Conservation (phyloP, 768 basidiomycete genomes). For the Tylopilus rubrobrunneus region DNA sequence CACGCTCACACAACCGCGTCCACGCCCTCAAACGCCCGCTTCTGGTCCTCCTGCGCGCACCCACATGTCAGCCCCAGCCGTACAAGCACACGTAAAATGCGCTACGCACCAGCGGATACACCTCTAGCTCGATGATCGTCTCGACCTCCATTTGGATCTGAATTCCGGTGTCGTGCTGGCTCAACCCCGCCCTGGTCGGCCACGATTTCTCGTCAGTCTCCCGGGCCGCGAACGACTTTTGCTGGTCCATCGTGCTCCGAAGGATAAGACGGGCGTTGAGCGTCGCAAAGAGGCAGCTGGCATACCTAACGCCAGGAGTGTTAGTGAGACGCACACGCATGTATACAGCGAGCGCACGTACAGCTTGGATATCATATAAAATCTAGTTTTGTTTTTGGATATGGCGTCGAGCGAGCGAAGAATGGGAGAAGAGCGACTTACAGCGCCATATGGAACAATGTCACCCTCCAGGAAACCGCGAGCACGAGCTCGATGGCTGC, state of each 20-base stretch:
- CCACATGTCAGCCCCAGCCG: no score
- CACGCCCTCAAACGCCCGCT: no score
- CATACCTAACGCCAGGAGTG: background rate
- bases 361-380: background rate
- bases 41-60: no score
- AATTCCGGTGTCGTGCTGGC: background rate
- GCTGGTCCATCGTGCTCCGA: background rate
- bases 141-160: background rate
- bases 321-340: no score
- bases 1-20: no score
- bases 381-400: no score
- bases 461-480: no score
- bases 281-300: background rate
- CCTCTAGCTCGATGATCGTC: background rate
- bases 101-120: background rate
- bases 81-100: no score
- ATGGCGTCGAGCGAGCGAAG: no score
- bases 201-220: background rate
- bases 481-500: no score
- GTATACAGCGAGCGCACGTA: background rate
- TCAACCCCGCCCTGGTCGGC: background rate
- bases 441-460: no score
- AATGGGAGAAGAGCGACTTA: no score
- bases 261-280: background rate
- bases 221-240: background rate